Evolutionary conservation across 2,329 filamentous ascomycete genomes (phyloP).

Genomic region (Graphilbum fragrans): DNA sequence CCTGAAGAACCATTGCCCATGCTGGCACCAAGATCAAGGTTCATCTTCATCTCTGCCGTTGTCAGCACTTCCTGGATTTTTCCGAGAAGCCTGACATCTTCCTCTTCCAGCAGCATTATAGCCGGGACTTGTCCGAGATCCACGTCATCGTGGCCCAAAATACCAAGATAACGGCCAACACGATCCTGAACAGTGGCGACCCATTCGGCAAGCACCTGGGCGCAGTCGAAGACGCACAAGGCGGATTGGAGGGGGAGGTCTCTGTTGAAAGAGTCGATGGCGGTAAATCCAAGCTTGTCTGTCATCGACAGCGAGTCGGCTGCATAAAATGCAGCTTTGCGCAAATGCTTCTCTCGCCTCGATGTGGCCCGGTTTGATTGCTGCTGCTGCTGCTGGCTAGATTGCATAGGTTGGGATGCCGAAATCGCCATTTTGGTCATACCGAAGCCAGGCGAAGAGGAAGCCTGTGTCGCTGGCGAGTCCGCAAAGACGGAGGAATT

Average conservation of each 20-base stretch:
- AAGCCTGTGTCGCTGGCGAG: constrained; percentile 38
- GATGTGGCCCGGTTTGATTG: constrained; percentile 36
- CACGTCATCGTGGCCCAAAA: constrained; percentile 72
- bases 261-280: constrained; percentile 69
- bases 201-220: constrained; percentile 91
- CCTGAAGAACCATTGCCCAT: constrained; percentile 18
- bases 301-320: constrained; percentile 84
- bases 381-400: constrained; percentile 7
- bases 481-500: constrained; percentile 35
- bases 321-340: constrained; percentile 91
- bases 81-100: constrained; percentile 73
- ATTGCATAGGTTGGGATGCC: constrained; percentile 2
- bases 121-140: constrained; percentile 72
- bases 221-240: constrained; percentile 87
- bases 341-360: constrained; percentile 73
- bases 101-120: constrained; percentile 82
- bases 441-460: constrained; percentile 35
- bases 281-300: constrained; percentile 73
- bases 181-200: constrained; percentile 85
- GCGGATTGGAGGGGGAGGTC: constrained; percentile 84
- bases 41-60: constrained; percentile 70
- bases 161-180: constrained; percentile 77
- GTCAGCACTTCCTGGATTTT: constrained; percentile 73
- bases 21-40: constrained; percentile 27
- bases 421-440: constrained; percentile 21